Base-by-base conservation (phyloP, 768 basidiomycete genomes). In the Tylopilus sp. region DNA sequence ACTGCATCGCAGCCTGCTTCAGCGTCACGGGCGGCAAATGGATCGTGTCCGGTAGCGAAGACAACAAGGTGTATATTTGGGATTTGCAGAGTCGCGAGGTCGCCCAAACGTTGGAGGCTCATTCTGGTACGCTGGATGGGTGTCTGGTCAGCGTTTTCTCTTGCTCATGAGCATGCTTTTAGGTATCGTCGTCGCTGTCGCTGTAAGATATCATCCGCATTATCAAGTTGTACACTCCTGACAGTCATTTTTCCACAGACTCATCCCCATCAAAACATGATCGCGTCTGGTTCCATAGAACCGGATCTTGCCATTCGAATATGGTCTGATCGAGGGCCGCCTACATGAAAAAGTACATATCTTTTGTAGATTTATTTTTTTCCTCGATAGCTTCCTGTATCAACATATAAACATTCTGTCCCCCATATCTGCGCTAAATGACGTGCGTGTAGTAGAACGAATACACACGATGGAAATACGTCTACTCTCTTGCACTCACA, bases 31-130 rank as follows among this genome's bases (percentile, higher is more conserved):
- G 85, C 25, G 87, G 87, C 4, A 90, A 85, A 59, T 95, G 90
- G 89, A 89, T 98, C 57, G 81, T 97, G 1, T 82, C 89, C 0
- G 95, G 95, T 0, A 88, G 85, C 61, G 95, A 98, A 68, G 94
- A 95, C 68, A 77, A 87, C 63, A 94, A 89, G 64, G 80, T 88
- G 21, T 88, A 92, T 53, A 78, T 97, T 9, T 95, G 93, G 91
- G 93, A 98, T 66, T 64, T 98, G 26, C 91, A 94, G 63, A 88
- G 83, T 7, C 77, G 90, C n/a, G 82, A 90, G 63, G 77, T 94
- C 42, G 86, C 92, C 22, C 92, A 95, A 63, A 74, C 83, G 5
- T 74, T 88, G 44, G 82, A 89, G 57, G 86, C 85, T 5, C 92
- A 94, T 68, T 75, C 74, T 30, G 89, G 86, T 85, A 39, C 10